A percentile compares a stretch with the other conserved stretches of the same genome.
Evolutionary conservation across 768 basidiomycete species (phyloP).

Genomic region (Kwoniella sp.): DNA sequence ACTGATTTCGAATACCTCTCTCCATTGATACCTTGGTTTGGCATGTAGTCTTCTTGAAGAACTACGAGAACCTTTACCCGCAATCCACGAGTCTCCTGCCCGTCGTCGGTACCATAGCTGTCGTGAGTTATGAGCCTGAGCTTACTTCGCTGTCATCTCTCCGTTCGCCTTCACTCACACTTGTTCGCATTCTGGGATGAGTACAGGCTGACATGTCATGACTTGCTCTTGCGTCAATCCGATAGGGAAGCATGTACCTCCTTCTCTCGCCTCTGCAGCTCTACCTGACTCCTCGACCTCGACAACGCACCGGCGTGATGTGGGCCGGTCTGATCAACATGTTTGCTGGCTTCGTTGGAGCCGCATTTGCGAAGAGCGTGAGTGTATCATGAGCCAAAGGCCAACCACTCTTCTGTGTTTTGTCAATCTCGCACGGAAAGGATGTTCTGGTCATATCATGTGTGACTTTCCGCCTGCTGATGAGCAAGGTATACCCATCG

Average conservation of each 20-base stretch:
- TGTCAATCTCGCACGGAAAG: too few species aligned
- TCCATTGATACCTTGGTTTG: too few species aligned
- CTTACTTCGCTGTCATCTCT: too few species aligned
- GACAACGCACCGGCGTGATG: slow-evolving; percentile 23
- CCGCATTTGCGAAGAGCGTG: slow-evolving; percentile 29
- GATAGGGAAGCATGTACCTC: slow-evolving; percentile 37
- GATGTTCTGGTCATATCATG: too few species aligned
- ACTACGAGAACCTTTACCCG: slow-evolving; percentile 25
- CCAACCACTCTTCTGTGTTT: too few species aligned
- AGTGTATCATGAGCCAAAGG: slow-evolving; percentile 4
- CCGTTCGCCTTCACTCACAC: too few species aligned
- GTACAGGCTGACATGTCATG: neutral
- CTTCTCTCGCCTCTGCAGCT: slow-evolving; percentile 30
- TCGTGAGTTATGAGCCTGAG: too few species aligned
- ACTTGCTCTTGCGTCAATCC: neutral
- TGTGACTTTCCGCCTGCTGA: neutral
- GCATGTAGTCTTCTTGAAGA: slow-evolving; percentile 30
- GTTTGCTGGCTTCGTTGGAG: slow-evolving; percentile 26
- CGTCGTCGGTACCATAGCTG: slow-evolving; percentile 31
- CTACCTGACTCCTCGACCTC: slow-evolving; percentile 29
- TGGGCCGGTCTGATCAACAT: slow-evolving; percentile 32
- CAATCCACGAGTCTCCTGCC: slow-evolving; percentile 23
- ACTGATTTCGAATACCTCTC: too few species aligned
- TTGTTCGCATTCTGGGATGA: too few species aligned
- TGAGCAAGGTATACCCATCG: neutral